Evolutionary conservation across 2,329 filamentous ascomycete genomes (phyloP).

Genomic region (Exophiala xenobiotica): DNA sequence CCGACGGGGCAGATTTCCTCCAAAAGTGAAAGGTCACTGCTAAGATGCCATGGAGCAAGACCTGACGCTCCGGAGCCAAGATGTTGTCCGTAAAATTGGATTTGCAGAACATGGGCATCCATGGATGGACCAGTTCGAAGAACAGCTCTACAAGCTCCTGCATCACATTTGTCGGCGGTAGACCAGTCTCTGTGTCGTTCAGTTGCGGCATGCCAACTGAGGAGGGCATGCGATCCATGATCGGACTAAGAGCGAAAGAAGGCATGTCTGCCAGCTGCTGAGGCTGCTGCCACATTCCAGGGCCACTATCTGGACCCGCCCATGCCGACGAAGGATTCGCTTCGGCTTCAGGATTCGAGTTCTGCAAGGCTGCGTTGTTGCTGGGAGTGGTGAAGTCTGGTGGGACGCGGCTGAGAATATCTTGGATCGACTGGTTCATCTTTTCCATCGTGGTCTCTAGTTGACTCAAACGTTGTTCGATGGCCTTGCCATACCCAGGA

Average conservation of each 20-base stretch:
- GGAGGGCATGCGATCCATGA: constrained; percentile 7
- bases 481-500: constrained; percentile 10
- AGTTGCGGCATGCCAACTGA: neutral
- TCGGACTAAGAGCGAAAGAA: constrained; percentile 7
- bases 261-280: constrained; percentile 10
- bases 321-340: constrained; percentile 7
- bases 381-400: constrained; percentile 3
- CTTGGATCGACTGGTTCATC: constrained; percentile 15
- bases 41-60: constrained; percentile 9
- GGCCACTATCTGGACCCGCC: neutral
- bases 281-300: constrained; percentile 7
- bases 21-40: constrained; percentile 11
- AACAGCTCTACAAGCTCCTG: constrained; percentile 13
- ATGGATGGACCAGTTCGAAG: constrained; percentile 15
- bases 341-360: neutral
- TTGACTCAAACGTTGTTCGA: constrained; percentile 8
- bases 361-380: neutral
- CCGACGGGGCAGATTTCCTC: constrained; percentile 2
- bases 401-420: constrained; percentile 7
- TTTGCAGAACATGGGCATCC: constrained; percentile 10
- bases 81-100: constrained; percentile 6
- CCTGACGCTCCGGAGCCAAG: constrained; percentile 8
- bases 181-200: neutral
- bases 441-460: constrained; percentile 11
- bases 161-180: constrained; percentile 5